Evolutionary conservation across 2,329 filamentous ascomycete species (phyloP).

Genomic region (Colletotrichum aenigma): DNA sequence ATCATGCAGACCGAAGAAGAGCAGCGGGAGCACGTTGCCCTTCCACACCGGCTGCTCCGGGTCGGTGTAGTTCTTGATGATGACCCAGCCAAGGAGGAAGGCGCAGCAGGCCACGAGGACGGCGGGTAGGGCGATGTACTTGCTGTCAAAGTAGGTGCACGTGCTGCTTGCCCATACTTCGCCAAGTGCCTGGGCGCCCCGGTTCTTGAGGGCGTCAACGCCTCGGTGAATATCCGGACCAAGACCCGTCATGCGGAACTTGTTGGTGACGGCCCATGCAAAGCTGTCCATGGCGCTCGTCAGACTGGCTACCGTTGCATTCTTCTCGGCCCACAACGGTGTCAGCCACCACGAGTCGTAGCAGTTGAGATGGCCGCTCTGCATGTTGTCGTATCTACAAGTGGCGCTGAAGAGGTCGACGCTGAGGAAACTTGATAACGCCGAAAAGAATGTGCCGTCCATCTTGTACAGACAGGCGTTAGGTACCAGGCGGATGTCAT

Average conservation of each 20-base stretch:
- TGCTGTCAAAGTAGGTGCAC: conserved; percentile 4
- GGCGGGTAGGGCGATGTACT: conserved; percentile 1
- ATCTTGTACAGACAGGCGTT: conserved; percentile 13
- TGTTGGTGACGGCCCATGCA: conserved; percentile 11
- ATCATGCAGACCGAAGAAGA: conserved; percentile 3
- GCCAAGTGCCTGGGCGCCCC: background rate
- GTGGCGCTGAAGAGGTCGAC: background rate
- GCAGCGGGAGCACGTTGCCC: conserved; percentile 8
- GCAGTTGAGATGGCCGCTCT: conserved; percentile 16
- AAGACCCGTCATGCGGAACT: conserved; percentile 7
- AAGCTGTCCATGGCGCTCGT: background rate
- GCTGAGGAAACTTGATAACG: background rate
- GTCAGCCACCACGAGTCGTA: conserved; percentile 6
- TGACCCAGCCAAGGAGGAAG: background rate
- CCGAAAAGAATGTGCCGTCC: background rate
- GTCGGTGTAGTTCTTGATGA: conserved; percentile 7
- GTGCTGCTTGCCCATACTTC: background rate
- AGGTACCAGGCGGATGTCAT: background rate
- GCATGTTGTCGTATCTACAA: conserved; percentile 4
- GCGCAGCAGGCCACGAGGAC: background rate
- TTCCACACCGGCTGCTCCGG: conserved; percentile 17
- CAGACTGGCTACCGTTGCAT: conserved; percentile 2
- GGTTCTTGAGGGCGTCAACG: background rate
- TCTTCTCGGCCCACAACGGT: conserved; percentile 1
- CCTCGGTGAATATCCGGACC: background rate